Percentiles rank a stretch among this genome's conserved stretches.
Evolutionary conservation across 2,329 filamentous ascomycete genomes (phyloP).

Genomic region (Cladosporium sp.): DNA sequence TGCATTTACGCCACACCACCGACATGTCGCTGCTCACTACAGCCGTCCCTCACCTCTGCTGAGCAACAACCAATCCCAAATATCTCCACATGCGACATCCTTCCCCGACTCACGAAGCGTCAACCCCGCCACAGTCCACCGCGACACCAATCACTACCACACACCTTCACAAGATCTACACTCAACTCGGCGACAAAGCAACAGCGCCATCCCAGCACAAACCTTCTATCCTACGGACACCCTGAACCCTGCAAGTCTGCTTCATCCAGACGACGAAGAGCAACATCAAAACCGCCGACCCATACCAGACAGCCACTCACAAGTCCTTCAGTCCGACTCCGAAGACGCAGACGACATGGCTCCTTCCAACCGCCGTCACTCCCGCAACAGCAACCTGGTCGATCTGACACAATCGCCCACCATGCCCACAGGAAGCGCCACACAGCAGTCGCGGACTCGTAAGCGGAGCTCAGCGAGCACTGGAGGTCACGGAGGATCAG

Average conservation of each 20-base stretch:
- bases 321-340: constrained; percentile 1
- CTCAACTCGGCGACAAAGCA: too few species aligned
- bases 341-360: background rate
- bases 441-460: constrained; percentile 3
- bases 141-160: too few species aligned
- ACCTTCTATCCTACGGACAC: background rate
- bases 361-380: background rate
- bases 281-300: background rate
- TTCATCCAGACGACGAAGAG: background rate
- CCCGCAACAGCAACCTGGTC: background rate
- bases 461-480: constrained; percentile 4
- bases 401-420: constrained; percentile 8
- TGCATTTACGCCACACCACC: background rate
- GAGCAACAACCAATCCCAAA: too few species aligned
- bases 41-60: background rate
- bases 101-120: too few species aligned
- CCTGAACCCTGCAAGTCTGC: background rate
- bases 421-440: background rate
- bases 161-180: too few species aligned
- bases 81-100: too few species aligned
- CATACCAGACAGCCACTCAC: background rate
- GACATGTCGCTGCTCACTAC: background rate
- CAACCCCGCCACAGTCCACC: too few species aligned
- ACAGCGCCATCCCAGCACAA: background rate
- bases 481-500: background rate